Evolutionary conservation across 129 eudicot species (phyloP), one percentile per base, ranked within the genome.

Genomic region (Ambrosia trifida): DNA sequence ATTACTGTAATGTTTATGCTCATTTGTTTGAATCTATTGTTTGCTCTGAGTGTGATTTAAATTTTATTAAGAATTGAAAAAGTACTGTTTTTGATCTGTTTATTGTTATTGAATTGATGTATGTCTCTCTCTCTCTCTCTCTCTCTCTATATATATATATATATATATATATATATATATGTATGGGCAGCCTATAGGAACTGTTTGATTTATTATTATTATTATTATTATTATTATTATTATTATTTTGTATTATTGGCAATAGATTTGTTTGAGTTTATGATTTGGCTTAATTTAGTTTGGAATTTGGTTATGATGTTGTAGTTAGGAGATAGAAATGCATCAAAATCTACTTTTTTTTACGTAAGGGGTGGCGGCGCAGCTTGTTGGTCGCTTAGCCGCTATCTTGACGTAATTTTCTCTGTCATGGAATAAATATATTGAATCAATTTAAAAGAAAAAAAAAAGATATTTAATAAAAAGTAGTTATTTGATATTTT

Each of bases 131-230:
- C n/a, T n/a, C n/a, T n/a, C n/a, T n/a, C n/a, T n/a, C n/a, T n/a
- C n/a, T n/a, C n/a, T n/a, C n/a, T n/a, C n/a, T 72, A 5, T 50
- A 28, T 12, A 32, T 12, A 59, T 72, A 17, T 72, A 16, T 28
- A 32, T 33, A 49, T 72, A 72, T 72, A 5, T 50, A 28, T 12
- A 32, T 12, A 59, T 72, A 17, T 72, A 16, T 28, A 32, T 33
- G 60, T 72, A 72, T 59, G 8, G 13, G 44, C 41, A 16, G 46
- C 16, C 45, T 53, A 11, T 35, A 17, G 60, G 3, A 46, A 61
- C 7, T 31, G 36, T 11, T 61, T 12, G 65, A 0, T 53, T 35
- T 24, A 24, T 24, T 24, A 24, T 24, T 24, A 0, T 24, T 24
- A 24, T 24, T 24, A 24, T 24, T n/a, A n/a, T n/a, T n/a, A n/a